A percentile compares a stretch with the other conserved stretches of the same genome.
phyloP scores from a whole-genome alignment of 2,329 filamentous ascomycete genomes.

The Sarocladium oryzae region DNA sequence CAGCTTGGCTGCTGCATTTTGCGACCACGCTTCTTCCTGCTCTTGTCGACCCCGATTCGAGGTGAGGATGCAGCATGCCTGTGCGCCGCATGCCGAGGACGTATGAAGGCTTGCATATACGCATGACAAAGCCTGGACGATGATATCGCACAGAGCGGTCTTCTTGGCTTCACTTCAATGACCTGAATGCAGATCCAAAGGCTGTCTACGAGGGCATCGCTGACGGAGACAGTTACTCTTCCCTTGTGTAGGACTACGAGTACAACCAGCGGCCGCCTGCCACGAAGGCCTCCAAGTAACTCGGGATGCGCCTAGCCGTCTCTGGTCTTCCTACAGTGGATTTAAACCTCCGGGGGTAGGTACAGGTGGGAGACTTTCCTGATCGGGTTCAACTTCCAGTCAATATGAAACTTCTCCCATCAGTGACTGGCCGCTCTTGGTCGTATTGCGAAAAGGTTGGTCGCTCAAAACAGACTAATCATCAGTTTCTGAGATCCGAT shows the following conservation, averaged over 20 bases:
- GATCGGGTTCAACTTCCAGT: neutral
- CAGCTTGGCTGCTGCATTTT: neutral
- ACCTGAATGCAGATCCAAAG: too few relatives aligned
- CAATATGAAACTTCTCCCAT: neutral
- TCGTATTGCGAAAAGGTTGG: neutral
- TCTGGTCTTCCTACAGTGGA: neutral
- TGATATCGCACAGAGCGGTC: neutral
- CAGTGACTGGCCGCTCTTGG: neutral
- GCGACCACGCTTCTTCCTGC: too few relatives aligned
- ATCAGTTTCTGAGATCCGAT: too few relatives aligned
- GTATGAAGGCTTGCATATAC: constrained; percentile 4
- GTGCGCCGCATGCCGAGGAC: neutral
- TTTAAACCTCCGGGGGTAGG: neutral
- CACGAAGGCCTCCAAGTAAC: neutral
- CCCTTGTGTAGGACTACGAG: too few relatives aligned
- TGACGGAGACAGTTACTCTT: too few relatives aligned
- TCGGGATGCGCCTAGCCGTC: neutral
- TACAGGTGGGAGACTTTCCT: neutral
- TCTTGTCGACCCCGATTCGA: too few relatives aligned
- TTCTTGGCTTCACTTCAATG: neutral
- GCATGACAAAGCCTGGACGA: neutral
- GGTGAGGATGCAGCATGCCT: neutral
- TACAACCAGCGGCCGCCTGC: neutral
- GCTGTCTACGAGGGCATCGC: too few relatives aligned
- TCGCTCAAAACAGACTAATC: neutral